These are phyloP conservation scores for Tylopilus balloui DNA, from an alignment of 768 basidiomycete genomes.

Conservation along the genomic window DNA sequence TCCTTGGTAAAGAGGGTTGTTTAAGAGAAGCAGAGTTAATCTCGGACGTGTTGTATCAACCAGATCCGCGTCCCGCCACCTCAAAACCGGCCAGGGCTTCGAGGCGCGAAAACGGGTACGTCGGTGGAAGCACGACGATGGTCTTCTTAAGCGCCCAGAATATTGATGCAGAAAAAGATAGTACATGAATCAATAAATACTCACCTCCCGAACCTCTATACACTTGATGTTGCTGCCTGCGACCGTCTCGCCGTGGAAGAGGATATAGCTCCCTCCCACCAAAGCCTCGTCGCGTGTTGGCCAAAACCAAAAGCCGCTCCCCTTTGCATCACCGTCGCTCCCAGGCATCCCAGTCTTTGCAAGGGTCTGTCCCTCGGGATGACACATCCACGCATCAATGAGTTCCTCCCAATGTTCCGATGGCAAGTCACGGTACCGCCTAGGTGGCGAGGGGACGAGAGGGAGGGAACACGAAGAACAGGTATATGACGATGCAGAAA, in stretches of 20 bases:
- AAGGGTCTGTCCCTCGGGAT: slow-evolving; percentile 74
- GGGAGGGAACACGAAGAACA: slow-evolving; percentile 80
- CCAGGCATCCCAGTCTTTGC: slow-evolving; percentile 39
- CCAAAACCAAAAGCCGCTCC: slow-evolving; percentile 61
- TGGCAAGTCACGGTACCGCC: slow-evolving; percentile 79
- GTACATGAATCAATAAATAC: slow-evolving; percentile 30
- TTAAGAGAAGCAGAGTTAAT: slow-evolving; percentile 58
- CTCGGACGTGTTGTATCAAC: slow-evolving; percentile 97
- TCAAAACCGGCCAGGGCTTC: slow-evolving; percentile 62
- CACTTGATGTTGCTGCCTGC: slow-evolving; percentile 32
- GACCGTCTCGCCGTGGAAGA: slow-evolving; percentile 65
- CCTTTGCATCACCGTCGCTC: slow-evolving; percentile 18
- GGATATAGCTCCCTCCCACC: slow-evolving; percentile 85
- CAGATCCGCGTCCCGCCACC: slow-evolving; percentile 35
- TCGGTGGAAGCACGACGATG: slow-evolving; percentile 71
- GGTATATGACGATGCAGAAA: slow-evolving; percentile 60
- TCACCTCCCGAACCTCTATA: slow-evolving; percentile 40
- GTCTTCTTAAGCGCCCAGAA: slow-evolving; percentile 87
- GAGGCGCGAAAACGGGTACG: slow-evolving; percentile 31
- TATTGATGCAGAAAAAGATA: not conserved
- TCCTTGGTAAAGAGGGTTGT: slow-evolving; percentile 84
- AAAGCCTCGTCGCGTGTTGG: slow-evolving; percentile 67
- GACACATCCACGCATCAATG: slow-evolving; percentile 98
- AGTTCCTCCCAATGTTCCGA: slow-evolving; percentile 98
- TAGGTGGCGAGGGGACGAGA: slow-evolving; percentile 47